A percentile compares a stretch with the other conserved stretches of the same genome.
These are phyloP conservation scores for Colletotrichum endophyticum DNA, from an alignment of 2,329 filamentous ascomycete species.

Conservation along the genomic window DNA sequence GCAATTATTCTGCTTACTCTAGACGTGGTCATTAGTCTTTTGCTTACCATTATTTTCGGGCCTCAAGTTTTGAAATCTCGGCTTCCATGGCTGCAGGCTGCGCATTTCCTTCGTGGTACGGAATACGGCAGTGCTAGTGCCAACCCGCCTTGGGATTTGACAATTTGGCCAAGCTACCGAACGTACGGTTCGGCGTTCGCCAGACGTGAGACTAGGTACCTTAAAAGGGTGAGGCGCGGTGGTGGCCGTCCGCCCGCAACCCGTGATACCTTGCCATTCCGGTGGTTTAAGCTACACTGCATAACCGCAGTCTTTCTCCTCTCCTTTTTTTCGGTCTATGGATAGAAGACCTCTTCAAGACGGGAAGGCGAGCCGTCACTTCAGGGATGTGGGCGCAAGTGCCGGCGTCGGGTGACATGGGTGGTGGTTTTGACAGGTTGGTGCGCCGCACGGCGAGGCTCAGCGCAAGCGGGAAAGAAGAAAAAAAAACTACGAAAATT, in stretches of 20 bases:
- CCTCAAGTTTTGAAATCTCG: background rate
- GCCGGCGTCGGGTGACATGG: background rate
- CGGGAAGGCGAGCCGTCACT: background rate
- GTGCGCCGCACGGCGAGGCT: background rate
- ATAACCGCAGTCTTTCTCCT: background rate
- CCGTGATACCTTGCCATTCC: background rate
- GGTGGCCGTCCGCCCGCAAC: background rate
- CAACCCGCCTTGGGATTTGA: background rate
- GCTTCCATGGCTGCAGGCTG: background rate
- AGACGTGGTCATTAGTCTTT: background rate
- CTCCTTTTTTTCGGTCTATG: background rate
- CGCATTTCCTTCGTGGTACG: background rate
- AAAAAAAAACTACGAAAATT: background rate
- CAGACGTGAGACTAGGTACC: background rate
- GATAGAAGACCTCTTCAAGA: background rate
- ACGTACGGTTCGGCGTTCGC: background rate
- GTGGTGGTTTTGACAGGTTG: background rate
- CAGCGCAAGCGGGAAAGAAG: background rate
- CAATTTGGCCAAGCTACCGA: background rate
- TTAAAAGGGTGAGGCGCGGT: background rate
- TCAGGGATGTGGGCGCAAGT: background rate
- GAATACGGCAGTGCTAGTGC: background rate
- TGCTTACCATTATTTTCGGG: background rate
- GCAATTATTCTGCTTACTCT: background rate
- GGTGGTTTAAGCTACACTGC: background rate